Conservation (phyloP, 163 green algal species). For the Chlamydomonas reinhardtii region DNA sequence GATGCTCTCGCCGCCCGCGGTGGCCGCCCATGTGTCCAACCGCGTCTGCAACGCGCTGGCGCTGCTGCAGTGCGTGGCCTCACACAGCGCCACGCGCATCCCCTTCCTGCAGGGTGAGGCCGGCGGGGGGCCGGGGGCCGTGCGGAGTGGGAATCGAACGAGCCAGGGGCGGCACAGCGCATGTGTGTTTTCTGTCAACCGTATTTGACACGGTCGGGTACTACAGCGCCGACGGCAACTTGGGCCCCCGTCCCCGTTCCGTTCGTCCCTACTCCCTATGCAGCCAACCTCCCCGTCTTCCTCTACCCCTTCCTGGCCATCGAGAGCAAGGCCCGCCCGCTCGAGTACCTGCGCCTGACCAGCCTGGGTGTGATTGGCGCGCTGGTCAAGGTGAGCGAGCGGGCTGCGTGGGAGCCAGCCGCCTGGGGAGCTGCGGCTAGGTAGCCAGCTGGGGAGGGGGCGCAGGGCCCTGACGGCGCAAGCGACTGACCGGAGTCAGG, state of each 20-base stretch:
- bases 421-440: too few species aligned
- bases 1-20: conserved; percentile 90
- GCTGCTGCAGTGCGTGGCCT: conserved; percentile 96
- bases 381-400: conserved; percentile 93
- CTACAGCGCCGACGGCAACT: too few species aligned
- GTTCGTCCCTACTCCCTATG: too few species aligned
- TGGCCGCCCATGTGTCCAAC: conserved; percentile 97
- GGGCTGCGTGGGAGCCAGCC: too few species aligned
- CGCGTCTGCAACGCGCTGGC: conserved; percentile 98
- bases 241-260: too few species aligned
- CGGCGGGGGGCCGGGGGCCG: background rate
- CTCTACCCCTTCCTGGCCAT: conserved; percentile 99
- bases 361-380: conserved; percentile 97
- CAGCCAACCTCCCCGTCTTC: conserved; percentile 99
- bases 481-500: too few species aligned
- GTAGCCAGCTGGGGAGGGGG: too few species aligned
- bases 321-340: conserved; percentile 94
- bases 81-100: conserved; percentile 91
- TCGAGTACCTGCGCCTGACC: conserved; percentile 99
- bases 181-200: too few species aligned
- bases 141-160: too few species aligned
- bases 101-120: conserved; percentile 94
- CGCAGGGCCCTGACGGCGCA: too few species aligned
- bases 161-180: too few species aligned
- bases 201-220: too few species aligned